Conservation (phyloP, 371 early-diverging fungal genomes). For the Mucor ambiguus region DNA sequence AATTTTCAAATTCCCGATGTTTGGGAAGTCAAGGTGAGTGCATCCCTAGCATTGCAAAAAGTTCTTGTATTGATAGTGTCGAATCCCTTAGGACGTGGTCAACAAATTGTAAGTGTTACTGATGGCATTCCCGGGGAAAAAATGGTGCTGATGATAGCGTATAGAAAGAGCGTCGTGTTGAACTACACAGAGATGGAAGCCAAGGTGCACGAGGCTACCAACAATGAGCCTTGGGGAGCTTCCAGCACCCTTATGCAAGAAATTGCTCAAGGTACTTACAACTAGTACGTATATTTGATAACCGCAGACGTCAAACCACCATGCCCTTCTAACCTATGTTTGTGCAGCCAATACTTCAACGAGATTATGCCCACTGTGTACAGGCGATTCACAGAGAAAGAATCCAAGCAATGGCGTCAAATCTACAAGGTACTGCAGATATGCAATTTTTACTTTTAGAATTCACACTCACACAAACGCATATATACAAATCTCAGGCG, state of each 20-base stretch:
- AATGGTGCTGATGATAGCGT: too few relatives aligned
- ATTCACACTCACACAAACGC: not conserved
- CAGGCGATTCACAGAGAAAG: slow-evolving; percentile 83
- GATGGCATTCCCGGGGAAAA: not conserved
- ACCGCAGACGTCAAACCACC: not conserved
- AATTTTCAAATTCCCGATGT: slow-evolving; percentile 53
- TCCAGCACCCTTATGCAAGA: slow-evolving; percentile 89
- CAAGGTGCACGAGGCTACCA: slow-evolving; percentile 87
- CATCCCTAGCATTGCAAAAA: not conserved
- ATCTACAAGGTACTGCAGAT: slow-evolving; percentile 74
- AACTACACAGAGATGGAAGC: slow-evolving; percentile 88
- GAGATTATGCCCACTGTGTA: slow-evolving; percentile 94
- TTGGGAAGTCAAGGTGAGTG: slow-evolving; percentile 58
- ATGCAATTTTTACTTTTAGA: not conserved
- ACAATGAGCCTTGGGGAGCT: slow-evolving; percentile 91
- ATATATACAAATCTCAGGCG: slow-evolving; percentile 48
- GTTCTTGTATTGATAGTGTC: not conserved
- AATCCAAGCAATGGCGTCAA: slow-evolving; percentile 88
- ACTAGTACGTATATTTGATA: slow-evolving; percentile 56
- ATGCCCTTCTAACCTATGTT: not conserved
- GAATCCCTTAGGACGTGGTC: slow-evolving; percentile 54
- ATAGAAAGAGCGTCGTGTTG: slow-evolving; percentile 73
- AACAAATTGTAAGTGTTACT: slow-evolving; percentile 61
- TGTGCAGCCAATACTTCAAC: slow-evolving; percentile 78
- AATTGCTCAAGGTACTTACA: slow-evolving; percentile 82